A percentile compares a stretch with the other conserved stretches of the same genome.
Conservation (phyloP, 169 alveolate species). For the Eimeria necatrix region DNA sequence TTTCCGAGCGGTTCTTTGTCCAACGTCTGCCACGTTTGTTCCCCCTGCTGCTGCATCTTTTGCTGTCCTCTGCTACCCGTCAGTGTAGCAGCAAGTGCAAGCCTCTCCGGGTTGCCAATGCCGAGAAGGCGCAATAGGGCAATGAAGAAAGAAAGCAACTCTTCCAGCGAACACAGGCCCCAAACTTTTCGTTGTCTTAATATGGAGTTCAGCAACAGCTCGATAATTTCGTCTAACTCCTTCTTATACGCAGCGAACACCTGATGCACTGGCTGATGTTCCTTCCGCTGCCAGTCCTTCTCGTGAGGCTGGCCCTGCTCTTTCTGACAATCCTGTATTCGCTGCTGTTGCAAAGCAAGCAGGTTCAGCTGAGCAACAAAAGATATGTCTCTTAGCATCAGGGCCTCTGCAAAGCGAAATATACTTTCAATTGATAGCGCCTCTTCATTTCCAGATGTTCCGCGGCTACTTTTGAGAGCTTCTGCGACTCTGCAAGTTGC, state of each 20-base stretch:
- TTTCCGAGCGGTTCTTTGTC: not conserved
- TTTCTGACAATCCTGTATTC: not conserved
- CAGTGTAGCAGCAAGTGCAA: not conserved
- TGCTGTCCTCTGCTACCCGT: not conserved
- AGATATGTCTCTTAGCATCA: conserved; percentile 8
- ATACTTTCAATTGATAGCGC: not conserved
- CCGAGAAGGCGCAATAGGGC: conserved; percentile 18
- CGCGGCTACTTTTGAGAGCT: not conserved
- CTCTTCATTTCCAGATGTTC: not conserved
- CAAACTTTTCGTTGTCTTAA: not conserved
- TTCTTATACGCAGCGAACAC: not conserved
- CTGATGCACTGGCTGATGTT: not conserved
- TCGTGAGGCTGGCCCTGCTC: too few relatives aligned
- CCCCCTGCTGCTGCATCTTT: not conserved
- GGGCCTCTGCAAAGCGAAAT: conserved; percentile 21
- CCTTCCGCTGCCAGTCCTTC: too few relatives aligned
- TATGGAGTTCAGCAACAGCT: not conserved
- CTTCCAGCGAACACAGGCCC: not conserved
- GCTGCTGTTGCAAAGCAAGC: conserved; percentile 8
- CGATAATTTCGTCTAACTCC: not conserved
- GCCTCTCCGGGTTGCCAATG: conserved; percentile 39
- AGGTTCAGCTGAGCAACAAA: not conserved
- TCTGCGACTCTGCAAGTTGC: not conserved
- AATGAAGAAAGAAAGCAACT: not conserved
- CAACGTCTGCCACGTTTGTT: not conserved